Conservation (phyloP, 352 stramenopile genomes). For the Phytophthora citrophthora region DNA sequence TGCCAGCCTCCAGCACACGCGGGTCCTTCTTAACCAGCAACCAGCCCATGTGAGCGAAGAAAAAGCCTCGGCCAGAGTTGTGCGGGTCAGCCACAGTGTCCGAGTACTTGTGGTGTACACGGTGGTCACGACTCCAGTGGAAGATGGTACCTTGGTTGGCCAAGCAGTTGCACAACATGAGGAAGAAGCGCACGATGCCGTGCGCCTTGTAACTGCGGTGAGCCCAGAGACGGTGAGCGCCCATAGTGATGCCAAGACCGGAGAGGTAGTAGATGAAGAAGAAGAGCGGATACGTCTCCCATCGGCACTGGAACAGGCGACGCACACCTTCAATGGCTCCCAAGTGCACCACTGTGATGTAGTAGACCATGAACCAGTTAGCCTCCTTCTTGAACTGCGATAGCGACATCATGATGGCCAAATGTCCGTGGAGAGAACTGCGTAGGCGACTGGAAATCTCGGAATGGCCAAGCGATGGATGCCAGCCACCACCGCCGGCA, state of each 20-base stretch:
- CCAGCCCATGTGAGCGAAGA: conserved; percentile 99
- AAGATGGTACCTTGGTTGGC: conserved; percentile 99
- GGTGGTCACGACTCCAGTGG: conserved; percentile 98
- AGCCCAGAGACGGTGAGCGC: conserved; percentile 97
- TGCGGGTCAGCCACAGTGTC: conserved; percentile 95
- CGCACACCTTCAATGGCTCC: conserved; percentile 88
- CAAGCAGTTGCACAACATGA: conserved; percentile 98
- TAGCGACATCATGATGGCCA: conserved; percentile 55
- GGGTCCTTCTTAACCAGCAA: conserved; percentile 98
- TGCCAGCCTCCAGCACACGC: conserved; percentile 87
- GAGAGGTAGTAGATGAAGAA: conserved; percentile 95
- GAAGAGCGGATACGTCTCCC: conserved; percentile 89
- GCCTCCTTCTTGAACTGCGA: conserved; percentile 85
- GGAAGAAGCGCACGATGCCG: conserved; percentile 90
- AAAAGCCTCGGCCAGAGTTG: conserved; percentile 98
- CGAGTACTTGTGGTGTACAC: conserved; percentile 99
- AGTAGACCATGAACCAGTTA: conserved; percentile 99
- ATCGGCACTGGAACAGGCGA: conserved; percentile 82
- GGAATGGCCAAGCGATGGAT: conserved; percentile 24
- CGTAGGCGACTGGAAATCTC: conserved; percentile 32
- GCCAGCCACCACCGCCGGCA: conserved; percentile 17
- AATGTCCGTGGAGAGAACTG: background rate
- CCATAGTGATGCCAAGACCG: conserved; percentile 97
- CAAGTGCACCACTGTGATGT: conserved; percentile 95
- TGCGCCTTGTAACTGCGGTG: conserved; percentile 97